Evolutionary conservation across 495 filamentous ascomycete species (phyloP).

Genomic region (Parachaetomium inaequale): DNA sequence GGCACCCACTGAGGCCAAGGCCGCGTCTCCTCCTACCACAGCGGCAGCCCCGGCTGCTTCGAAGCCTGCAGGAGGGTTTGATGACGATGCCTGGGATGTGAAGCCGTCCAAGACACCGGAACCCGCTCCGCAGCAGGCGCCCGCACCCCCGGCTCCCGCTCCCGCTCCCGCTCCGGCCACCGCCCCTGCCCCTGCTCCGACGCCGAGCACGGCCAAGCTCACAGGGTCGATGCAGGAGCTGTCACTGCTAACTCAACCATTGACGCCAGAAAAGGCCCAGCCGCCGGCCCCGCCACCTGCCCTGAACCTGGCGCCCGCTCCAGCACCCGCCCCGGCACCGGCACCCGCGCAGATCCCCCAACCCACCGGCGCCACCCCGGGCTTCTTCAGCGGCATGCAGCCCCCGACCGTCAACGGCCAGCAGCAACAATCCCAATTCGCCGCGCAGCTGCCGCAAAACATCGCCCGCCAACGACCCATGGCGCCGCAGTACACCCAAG

Average conservation of each 20-base stretch:
- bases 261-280: conserved; percentile 67
- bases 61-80: conserved; percentile 67
- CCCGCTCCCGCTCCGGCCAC: conserved; percentile 34
- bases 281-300: conserved; percentile 42
- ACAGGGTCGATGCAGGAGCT: conserved; percentile 76
- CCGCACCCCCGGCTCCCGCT: conserved; percentile 42
- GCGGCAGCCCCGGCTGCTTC: conserved; percentile 39
- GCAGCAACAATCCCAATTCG: conserved; percentile 30
- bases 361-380: conserved; percentile 50
- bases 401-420: conserved; percentile 39
- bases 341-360: conserved; percentile 49
- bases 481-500: conserved; percentile 58
- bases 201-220: conserved; percentile 36
- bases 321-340: conserved; percentile 39
- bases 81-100: conserved; percentile 96
- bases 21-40: conserved; percentile 43
- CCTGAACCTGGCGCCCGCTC: conserved; percentile 31
- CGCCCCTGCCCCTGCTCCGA: conserved; percentile 24
- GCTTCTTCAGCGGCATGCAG: conserved; percentile 46
- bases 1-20: conserved; percentile 36
- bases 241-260: conserved; percentile 67
- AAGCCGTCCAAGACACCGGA: conserved; percentile 72
- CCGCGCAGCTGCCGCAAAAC: conserved; percentile 38
- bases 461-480: conserved; percentile 66
- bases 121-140: conserved; percentile 37